A percentile compares a stretch with the other conserved stretches of the same genome.
Evolutionary conservation across 768 basidiomycete species (phyloP).

Genomic region (Panellus pusillus): DNA sequence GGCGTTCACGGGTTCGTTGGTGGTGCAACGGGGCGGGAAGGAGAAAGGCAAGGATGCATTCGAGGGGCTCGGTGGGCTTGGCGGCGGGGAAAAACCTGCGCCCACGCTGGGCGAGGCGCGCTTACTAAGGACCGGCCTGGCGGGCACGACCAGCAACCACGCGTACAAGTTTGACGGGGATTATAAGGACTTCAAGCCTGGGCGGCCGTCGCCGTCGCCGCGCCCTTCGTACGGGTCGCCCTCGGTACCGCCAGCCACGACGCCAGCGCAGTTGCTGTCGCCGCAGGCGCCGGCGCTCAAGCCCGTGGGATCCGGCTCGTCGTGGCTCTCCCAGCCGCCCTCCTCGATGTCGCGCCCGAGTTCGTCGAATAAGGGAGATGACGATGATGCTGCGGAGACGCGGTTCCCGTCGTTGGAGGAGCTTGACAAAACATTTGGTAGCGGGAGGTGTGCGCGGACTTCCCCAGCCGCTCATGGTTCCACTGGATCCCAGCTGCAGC

Average conservation of each 20-base stretch:
- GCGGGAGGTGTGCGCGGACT: neutral
- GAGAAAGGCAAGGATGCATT: slow-evolving; percentile 69
- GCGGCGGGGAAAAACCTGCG: slow-evolving; percentile 44
- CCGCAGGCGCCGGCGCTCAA: slow-evolving; percentile 28
- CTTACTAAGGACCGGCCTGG: slow-evolving; percentile 68
- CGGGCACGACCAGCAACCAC: slow-evolving; percentile 41
- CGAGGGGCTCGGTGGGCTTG: slow-evolving; percentile 63
- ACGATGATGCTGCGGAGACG: slow-evolving; percentile 58
- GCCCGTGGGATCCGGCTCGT: slow-evolving; percentile 31
- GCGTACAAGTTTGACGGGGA: slow-evolving; percentile 23
- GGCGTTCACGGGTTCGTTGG: slow-evolving; percentile 29
- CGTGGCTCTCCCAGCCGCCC: slow-evolving; percentile 31
- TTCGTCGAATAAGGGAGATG: slow-evolving; percentile 28
- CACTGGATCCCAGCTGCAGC: slow-evolving; percentile 3
- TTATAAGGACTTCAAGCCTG: slow-evolving; percentile 27
- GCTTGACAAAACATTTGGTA: slow-evolving; percentile 45
- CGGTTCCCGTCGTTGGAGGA: slow-evolving; percentile 89
- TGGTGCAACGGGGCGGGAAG: slow-evolving; percentile 6
- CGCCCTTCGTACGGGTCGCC: slow-evolving; percentile 20
- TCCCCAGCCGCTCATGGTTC: slow-evolving; percentile 12
- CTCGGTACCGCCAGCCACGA: neutral
- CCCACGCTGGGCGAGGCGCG: slow-evolving; percentile 78
- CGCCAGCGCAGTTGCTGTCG: slow-evolving; percentile 30
- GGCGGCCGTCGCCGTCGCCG: slow-evolving; percentile 39
- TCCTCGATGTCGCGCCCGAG: slow-evolving; percentile 31